Percentiles rank a stretch among this genome's conserved stretches.
Evolutionary conservation across 257 asterid genomes (phyloP).

Genomic region (Solanum pimpinellifolium): DNA sequence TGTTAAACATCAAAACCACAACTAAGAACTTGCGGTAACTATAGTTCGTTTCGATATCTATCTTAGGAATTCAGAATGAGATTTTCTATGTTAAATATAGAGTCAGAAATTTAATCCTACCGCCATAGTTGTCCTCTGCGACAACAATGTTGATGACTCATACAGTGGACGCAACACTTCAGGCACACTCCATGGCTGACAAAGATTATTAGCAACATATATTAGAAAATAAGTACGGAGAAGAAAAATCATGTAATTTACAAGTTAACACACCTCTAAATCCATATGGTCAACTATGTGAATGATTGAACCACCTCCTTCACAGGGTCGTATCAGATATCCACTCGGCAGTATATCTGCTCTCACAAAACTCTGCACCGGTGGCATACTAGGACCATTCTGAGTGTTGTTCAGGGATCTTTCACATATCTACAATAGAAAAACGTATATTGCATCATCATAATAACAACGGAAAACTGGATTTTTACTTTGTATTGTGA

Average conservation of each 20-base stretch:
- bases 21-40: neutral
- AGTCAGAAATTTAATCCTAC: slow-evolving; percentile 22
- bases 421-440: slow-evolving; percentile 56
- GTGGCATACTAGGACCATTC: slow-evolving; percentile 96
- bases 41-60: neutral
- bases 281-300: slow-evolving; percentile 91
- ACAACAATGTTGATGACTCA: slow-evolving; percentile 71
- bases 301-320: slow-evolving; percentile 94
- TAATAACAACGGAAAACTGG: neutral
- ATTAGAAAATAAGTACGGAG: neutral
- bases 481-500: neutral
- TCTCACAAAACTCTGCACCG: slow-evolving; percentile 74
- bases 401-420: slow-evolving; percentile 92
- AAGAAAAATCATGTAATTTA: neutral
- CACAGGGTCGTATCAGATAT: slow-evolving; percentile 89
- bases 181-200: slow-evolving; percentile 96
- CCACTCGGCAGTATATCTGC: slow-evolving; percentile 92
- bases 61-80: neutral
- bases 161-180: slow-evolving; percentile 90
- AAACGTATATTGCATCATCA: neutral
- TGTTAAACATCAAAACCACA: neutral
- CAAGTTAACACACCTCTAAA: slow-evolving; percentile 51
- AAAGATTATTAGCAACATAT: neutral
- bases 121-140: slow-evolving; percentile 91
- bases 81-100: neutral